phyloP scores from a whole-genome alignment of 1,284 basidiomycete species.

The Moesziomyces antarcticus region DNA sequence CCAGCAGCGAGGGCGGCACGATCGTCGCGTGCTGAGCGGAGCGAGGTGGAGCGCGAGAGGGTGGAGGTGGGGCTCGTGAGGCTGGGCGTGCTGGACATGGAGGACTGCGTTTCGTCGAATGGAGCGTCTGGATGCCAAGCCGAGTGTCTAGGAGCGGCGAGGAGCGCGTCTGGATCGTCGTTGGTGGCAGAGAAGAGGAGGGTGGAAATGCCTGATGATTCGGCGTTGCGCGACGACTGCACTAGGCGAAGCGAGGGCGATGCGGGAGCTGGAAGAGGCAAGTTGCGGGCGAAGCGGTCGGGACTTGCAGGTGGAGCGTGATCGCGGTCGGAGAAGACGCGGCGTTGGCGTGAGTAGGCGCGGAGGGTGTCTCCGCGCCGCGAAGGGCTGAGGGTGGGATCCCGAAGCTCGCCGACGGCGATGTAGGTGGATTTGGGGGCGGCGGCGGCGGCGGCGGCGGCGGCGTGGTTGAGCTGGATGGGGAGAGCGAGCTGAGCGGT shows the following conservation, averaged over 20 bases:
- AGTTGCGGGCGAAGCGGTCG: constrained; percentile 8
- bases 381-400: constrained; percentile 22
- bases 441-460: too few relatives aligned
- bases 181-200: constrained; percentile 8
- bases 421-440: background rate
- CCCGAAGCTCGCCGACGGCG: constrained; percentile 6
- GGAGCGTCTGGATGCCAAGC: background rate
- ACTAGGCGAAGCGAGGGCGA: constrained; percentile 14
- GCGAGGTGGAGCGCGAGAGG: constrained; percentile 39
- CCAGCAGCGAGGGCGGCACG: constrained; percentile 14
- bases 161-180: background rate
- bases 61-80: constrained; percentile 29
- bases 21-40: constrained; percentile 27
- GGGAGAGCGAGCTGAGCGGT: constrained; percentile 14
- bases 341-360: constrained; percentile 35
- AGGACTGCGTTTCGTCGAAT: constrained; percentile 13
- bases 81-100: constrained; percentile 39
- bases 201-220: constrained; percentile 1
- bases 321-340: constrained; percentile 28
- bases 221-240: constrained; percentile 9
- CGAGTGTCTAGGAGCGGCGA: background rate
- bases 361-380: constrained; percentile 33
- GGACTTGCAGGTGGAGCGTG: constrained; percentile 11
- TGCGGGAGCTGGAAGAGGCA: constrained; percentile 4
- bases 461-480: constrained; percentile 5